phyloP scores from a whole-genome alignment of 352 stramenopile species.

The Globisporangium viniferum region DNA sequence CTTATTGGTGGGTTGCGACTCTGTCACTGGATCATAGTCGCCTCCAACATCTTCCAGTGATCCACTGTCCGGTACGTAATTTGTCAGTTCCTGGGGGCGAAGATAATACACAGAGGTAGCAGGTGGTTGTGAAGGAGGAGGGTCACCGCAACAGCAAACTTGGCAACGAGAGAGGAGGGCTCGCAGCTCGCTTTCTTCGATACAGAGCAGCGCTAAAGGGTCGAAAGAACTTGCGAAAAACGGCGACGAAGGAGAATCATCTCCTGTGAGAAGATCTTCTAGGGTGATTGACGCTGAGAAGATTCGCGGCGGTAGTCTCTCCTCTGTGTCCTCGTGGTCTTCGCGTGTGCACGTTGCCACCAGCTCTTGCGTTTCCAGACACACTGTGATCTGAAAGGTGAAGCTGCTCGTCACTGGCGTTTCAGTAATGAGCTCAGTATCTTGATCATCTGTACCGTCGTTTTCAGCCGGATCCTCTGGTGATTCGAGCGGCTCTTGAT shows the following conservation, averaged over 20 bases:
- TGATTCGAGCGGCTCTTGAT: not conserved
- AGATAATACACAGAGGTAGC: not conserved
- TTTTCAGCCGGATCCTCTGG: not conserved
- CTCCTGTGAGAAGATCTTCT: not conserved
- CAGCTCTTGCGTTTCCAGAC: not conserved
- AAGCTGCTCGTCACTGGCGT: constrained; percentile 1
- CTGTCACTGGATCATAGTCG: not conserved
- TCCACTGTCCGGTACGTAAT: not conserved
- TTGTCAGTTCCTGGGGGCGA: not conserved
- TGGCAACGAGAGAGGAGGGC: constrained; percentile 21
- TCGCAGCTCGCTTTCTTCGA: constrained; percentile 8
- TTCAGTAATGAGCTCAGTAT: not conserved
- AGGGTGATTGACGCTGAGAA: constrained; percentile 7
- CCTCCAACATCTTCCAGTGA: not conserved
- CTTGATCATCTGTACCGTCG: not conserved
- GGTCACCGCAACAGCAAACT: constrained; percentile 16
- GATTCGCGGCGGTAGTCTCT: not conserved
- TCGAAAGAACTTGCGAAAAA: not conserved
- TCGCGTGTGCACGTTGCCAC: constrained; percentile 3
- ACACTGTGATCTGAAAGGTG: constrained; percentile 5
- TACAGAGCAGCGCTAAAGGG: constrained; percentile 3
- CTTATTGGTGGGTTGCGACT: not conserved
- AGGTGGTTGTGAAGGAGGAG: not conserved
- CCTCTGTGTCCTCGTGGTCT: not conserved
- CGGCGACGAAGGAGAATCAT: not conserved